Conservation (phyloP, 352 stramenopile genomes). For the Pythium periplocum region DNA sequence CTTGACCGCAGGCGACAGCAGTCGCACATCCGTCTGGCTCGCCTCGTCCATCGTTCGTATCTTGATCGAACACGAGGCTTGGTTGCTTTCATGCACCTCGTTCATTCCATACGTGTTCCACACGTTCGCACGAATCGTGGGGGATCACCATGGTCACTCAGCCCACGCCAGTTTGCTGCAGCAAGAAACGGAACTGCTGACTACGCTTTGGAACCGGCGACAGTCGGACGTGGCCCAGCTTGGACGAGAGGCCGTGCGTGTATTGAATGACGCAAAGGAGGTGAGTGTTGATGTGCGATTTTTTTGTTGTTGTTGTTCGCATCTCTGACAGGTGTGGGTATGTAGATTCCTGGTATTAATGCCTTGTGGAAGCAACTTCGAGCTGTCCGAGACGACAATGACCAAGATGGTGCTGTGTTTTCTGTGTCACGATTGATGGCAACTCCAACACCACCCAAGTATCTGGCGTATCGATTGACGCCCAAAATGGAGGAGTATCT, state of each 20-base stretch:
- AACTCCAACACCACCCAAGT: conserved; percentile 64
- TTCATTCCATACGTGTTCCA: conserved; percentile 83
- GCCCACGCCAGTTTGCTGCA: conserved; percentile 60
- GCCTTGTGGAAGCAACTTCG: conserved; percentile 76
- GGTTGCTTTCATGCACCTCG: conserved; percentile 62
- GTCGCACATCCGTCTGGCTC: conserved; percentile 70
- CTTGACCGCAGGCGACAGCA: conserved; percentile 55
- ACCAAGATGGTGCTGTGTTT: conserved; percentile 47
- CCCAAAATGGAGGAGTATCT: conserved; percentile 85
- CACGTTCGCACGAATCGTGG: conserved; percentile 63
- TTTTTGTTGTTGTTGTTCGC: background rate
- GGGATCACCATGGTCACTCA: conserved; percentile 38
- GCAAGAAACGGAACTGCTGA: conserved; percentile 77
- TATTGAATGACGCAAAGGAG: conserved; percentile 78
- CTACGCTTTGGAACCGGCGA: conserved; percentile 61
- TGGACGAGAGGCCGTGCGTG: conserved; percentile 70
- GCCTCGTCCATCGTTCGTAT: conserved; percentile 75
- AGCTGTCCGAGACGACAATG: conserved; percentile 51
- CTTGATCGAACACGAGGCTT: conserved; percentile 71
- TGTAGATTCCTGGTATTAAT: conserved; percentile 75
- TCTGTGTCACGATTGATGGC: conserved; percentile 74
- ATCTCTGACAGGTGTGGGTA: background rate
- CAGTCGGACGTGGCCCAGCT: conserved; percentile 63
- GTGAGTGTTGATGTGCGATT: conserved; percentile 25
- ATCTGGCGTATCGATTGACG: conserved; percentile 72